phyloP scores from a whole-genome alignment of 768 basidiomycete genomes.

The Pulveroboletus ravenelii region DNA sequence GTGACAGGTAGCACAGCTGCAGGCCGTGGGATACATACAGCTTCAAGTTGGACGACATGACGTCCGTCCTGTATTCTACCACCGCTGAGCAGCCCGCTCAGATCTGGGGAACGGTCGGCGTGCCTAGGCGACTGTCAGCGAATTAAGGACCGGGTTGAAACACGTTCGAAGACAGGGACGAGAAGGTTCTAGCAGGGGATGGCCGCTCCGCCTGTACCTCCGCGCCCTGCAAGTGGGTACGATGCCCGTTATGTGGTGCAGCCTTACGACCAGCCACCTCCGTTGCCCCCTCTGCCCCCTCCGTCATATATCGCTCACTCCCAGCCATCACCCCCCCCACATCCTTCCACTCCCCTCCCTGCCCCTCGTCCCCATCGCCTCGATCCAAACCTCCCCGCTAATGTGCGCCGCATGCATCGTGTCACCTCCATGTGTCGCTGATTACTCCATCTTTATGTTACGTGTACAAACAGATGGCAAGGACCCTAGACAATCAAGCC shows the following conservation, averaged over 20 bases:
- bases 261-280: constrained; percentile 40
- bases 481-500: constrained; percentile 50
- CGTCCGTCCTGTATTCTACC: too few relatives aligned
- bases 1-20: too few relatives aligned
- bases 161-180: constrained; percentile 1
- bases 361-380: constrained; percentile 65
- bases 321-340: constrained; percentile 19
- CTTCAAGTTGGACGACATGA: too few relatives aligned
- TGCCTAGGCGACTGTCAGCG: too few relatives aligned
- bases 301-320: constrained; percentile 26
- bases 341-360: constrained; percentile 50
- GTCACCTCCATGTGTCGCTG: constrained; percentile 10
- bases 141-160: too few relatives aligned
- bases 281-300: constrained; percentile 46
- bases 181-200: too few relatives aligned
- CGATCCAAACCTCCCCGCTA: constrained; percentile 55
- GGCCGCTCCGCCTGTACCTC: constrained; percentile 30
- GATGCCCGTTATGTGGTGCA: constrained; percentile 8
- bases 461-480: constrained; percentile 53
- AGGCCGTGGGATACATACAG: too few relatives aligned
- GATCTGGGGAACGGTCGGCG: too few relatives aligned
- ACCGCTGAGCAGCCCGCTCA: too few relatives aligned
- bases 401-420: constrained; percentile 42
- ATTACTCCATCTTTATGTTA: constrained; percentile 22
- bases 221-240: constrained; percentile 15